Evolutionary conservation across 176 grass and related monocot genomes (phyloP).

Genomic region (Tillandsia fasciculata): DNA sequence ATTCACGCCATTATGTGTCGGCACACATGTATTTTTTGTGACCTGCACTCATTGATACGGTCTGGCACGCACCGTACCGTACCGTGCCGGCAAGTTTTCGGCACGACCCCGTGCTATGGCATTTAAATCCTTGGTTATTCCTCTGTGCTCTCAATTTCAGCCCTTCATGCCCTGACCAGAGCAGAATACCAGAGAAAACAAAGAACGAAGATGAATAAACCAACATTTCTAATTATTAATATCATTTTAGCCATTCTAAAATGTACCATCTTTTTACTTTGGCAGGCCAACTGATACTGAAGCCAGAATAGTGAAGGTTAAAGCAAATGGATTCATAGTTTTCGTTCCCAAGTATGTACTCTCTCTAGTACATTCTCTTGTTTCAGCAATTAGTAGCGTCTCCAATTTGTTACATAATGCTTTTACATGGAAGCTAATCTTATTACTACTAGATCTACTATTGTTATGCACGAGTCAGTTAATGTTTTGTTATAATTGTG

Average conservation of each 20-base stretch:
- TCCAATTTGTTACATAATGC: neutral
- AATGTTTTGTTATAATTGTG: no score
- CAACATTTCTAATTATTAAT: neutral
- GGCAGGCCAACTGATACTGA: constrained; percentile 84
- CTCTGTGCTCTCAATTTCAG: neutral
- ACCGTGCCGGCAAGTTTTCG: no score
- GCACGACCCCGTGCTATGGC: no score
- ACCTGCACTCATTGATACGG: no score
- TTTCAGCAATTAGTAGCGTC: no score
- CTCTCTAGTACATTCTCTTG: neutral
- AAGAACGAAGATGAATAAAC: neutral
- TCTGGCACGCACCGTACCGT: no score
- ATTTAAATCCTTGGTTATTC: neutral
- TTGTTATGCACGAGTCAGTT: no score
- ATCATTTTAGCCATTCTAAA: neutral
- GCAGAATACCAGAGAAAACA: neutral
- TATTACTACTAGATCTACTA: no score
- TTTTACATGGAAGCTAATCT: neutral
- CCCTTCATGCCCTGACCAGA: neutral
- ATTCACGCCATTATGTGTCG: no score
- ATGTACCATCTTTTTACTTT: neutral
- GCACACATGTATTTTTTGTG: no score
- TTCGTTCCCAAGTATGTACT: constrained; percentile 87
- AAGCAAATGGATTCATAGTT: constrained; percentile 95
- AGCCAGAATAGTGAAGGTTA: constrained; percentile 97